Percentiles rank a stretch among this genome's conserved stretches.
Conservation (phyloP, 768 basidiomycete genomes). For the Naganishia kalamii region DNA sequence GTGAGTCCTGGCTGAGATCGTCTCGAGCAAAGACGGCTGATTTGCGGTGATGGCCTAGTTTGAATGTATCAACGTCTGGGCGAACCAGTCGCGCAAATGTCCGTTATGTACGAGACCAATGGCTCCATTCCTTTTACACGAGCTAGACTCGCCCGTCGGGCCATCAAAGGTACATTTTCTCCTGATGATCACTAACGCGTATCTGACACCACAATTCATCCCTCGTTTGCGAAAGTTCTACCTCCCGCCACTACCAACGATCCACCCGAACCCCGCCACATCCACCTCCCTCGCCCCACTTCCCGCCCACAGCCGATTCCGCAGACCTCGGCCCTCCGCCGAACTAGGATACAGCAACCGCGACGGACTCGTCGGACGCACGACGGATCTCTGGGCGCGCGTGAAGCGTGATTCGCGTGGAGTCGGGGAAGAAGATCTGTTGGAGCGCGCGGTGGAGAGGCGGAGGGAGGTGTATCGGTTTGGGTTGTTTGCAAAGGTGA, state of each 20-base stretch:
- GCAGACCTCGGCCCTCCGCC: neutral
- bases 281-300: slow-evolving; percentile 26
- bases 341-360: slow-evolving; percentile 37
- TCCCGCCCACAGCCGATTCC: slow-evolving; percentile 27
- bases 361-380: slow-evolving; percentile 39
- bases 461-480: slow-evolving; percentile 76
- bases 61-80: slow-evolving; percentile 80
- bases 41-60: slow-evolving; percentile 48
- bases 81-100: slow-evolving; percentile 48
- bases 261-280: slow-evolving; percentile 27
- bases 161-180: slow-evolving; percentile 33
- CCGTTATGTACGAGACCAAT: slow-evolving; percentile 39
- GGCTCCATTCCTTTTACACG: slow-evolving; percentile 40
- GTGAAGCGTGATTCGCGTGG: slow-evolving; percentile 45
- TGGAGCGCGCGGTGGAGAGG: slow-evolving; percentile 66
- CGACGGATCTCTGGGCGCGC: slow-evolving; percentile 47
- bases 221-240: slow-evolving; percentile 53
- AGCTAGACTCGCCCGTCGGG: slow-evolving; percentile 30
- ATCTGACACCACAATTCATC: neutral
- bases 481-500: slow-evolving; percentile 75
- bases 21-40: neutral
- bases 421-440: slow-evolving; percentile 59
- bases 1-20: slow-evolving; percentile 32
- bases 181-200: neutral
- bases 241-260: slow-evolving; percentile 56